Evolutionary conservation across 73 alveolate genomes (phyloP).

Genomic region (Tetrahymena elliotti): DNA sequence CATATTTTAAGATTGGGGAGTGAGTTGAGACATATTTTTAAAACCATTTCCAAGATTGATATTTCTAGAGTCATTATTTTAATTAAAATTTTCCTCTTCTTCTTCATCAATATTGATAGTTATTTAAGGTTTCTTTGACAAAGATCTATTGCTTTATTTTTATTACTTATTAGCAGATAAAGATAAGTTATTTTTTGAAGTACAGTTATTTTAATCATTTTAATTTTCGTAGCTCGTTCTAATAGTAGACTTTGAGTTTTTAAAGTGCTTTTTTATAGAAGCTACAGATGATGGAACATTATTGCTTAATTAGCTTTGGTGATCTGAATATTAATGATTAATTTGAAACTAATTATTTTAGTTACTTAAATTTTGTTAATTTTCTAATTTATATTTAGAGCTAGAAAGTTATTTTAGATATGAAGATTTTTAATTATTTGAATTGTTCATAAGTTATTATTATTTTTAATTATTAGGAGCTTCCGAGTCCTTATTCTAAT

Average conservation of each 20-base stretch:
- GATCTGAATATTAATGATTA: background rate
- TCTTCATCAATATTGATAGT: background rate
- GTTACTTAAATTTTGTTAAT: background rate
- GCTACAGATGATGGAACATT: background rate
- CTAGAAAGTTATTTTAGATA: background rate
- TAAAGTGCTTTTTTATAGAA: background rate
- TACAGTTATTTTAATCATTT: background rate
- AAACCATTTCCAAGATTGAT: background rate
- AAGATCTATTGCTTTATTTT: background rate
- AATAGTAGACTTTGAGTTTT: background rate
- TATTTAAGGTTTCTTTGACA: background rate
- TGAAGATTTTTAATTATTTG: background rate
- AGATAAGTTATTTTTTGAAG: background rate
- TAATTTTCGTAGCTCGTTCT: background rate
- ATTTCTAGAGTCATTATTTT: background rate
- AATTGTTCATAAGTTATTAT: background rate
- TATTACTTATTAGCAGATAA: background rate
- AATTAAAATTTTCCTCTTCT: background rate
- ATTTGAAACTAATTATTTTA: background rate
- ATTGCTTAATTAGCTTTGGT: background rate
- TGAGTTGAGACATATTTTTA: background rate
- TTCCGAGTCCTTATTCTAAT: background rate
- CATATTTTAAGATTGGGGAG: background rate
- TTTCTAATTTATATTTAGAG: background rate
- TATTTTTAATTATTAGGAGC: background rate